These are phyloP conservation scores for Xylariaceae sp. DNA, from an alignment of 2,329 filamentous ascomycete species.

Conservation along the genomic window DNA sequence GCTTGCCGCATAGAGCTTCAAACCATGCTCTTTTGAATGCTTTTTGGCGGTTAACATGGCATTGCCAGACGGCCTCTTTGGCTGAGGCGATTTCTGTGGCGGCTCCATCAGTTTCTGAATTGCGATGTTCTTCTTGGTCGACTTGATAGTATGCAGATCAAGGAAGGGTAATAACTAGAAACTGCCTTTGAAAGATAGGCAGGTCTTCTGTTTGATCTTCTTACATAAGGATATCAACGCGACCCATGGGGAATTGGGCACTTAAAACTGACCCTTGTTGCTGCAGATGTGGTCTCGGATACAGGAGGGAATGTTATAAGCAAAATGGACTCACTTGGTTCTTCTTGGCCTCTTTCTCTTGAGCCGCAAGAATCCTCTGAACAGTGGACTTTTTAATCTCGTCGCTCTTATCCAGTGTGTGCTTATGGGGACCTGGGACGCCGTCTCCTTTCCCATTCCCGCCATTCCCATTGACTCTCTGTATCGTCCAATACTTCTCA, in stretches of 20 bases:
- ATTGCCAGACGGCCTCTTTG: constrained; percentile 69
- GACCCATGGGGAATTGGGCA: no score
- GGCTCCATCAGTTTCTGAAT: constrained; percentile 11
- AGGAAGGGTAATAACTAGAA: not conserved
- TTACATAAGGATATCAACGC: not conserved
- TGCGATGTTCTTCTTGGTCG: no score
- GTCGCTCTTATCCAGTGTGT: constrained; percentile 70
- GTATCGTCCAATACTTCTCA: constrained; percentile 68
- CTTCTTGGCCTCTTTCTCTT: constrained; percentile 65
- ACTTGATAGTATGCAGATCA: not conserved
- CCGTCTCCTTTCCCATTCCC: constrained; percentile 70
- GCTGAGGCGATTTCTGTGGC: constrained; percentile 59
- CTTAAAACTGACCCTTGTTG: no score
- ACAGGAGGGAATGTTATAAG: constrained; percentile 8
- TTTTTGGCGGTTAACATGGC: constrained; percentile 68
- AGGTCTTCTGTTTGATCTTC: not conserved
- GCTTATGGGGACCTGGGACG: constrained; percentile 70
- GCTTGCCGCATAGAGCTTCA: constrained; percentile 79
- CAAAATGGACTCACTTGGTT: constrained; percentile 43
- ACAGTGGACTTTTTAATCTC: constrained; percentile 80
- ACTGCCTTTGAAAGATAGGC: not conserved
- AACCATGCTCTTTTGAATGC: constrained; percentile 65
- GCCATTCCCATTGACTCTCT: constrained; percentile 74
- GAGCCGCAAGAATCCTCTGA: constrained; percentile 61
- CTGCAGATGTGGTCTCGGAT: no score